A percentile compares a stretch with the other conserved stretches of the same genome.
Evolutionary conservation across 441 rosid genomes (phyloP).

Genomic region (Corymbia citriodora): DNA sequence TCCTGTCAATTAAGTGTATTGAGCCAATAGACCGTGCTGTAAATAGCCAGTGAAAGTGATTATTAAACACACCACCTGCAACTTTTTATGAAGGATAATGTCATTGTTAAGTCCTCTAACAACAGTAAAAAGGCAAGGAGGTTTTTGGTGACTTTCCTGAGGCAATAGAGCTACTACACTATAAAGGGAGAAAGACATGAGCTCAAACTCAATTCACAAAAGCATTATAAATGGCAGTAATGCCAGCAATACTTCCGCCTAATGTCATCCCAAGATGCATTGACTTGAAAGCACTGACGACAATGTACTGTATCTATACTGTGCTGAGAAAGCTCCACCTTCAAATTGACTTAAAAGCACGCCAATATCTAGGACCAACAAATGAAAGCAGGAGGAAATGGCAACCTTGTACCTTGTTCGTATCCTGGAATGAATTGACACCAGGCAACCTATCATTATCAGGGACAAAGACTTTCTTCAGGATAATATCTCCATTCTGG

Average conservation of each 20-base stretch:
- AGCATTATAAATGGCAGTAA: background rate
- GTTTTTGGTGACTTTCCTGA: background rate
- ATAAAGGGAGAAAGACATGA: background rate
- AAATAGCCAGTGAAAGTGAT: background rate
- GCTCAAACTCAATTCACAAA: background rate
- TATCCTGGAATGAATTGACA: conserved; percentile 87
- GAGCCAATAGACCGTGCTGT: background rate
- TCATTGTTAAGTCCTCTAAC: background rate
- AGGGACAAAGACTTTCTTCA: conserved; percentile 74
- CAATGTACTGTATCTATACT: background rate
- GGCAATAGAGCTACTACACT: background rate
- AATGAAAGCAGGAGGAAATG: background rate
- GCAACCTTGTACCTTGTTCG: conserved; percentile 55
- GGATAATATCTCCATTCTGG: conserved; percentile 88
- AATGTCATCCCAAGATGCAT: background rate
- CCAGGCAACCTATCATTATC: conserved; percentile 90
- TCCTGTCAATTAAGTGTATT: background rate
- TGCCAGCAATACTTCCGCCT: background rate
- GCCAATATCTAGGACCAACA: background rate
- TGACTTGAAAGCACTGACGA: background rate
- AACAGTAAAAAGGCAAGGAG: background rate
- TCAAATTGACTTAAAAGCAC: background rate
- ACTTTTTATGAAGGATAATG: background rate
- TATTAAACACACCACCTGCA: background rate
- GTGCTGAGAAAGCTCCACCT: background rate